These are phyloP conservation scores for Lachancea sp. DNA, from an alignment of 805 yeast species.

Conservation along the genomic window DNA sequence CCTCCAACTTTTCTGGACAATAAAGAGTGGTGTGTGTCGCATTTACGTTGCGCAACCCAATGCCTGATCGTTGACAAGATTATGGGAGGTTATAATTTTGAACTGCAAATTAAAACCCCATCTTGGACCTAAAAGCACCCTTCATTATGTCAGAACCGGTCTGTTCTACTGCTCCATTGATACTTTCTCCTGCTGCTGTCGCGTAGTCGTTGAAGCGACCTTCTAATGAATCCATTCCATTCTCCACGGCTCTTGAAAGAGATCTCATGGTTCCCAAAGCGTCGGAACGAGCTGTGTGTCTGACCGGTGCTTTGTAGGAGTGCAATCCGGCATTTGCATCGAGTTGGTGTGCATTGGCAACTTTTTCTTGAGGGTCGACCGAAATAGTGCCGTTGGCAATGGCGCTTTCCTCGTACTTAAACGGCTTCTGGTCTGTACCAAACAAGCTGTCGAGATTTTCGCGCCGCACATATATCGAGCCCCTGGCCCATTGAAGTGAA, in stretches of 20 bases:
- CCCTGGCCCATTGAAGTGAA: constrained; percentile 81
- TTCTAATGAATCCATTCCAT: constrained; percentile 48
- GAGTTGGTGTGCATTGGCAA: constrained; percentile 11
- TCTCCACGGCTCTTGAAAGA: constrained; percentile 41
- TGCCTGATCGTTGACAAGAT: too few species aligned
- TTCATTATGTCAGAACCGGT: constrained; percentile 46
- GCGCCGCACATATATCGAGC: constrained; percentile 53
- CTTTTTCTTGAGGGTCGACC: constrained; percentile 20
- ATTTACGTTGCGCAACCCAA: too few species aligned
- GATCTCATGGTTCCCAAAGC: constrained; percentile 39
- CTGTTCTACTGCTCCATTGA: constrained; percentile 46
- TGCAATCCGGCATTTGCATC: constrained; percentile 14
- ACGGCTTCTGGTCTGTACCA: constrained; percentile 63
- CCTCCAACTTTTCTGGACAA: too few species aligned
- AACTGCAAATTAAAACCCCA: constrained; percentile 45
- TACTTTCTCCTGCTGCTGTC: constrained; percentile 43
- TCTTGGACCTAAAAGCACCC: constrained; percentile 46
- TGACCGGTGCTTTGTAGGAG: constrained; percentile 44
- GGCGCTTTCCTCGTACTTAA: constrained; percentile 53
- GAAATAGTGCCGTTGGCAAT: constrained; percentile 43
- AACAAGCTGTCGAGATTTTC: constrained; percentile 60
- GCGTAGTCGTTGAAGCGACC: constrained; percentile 55
- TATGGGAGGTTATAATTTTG: too few species aligned
- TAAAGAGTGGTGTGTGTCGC: too few species aligned
- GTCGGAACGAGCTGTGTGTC: constrained; percentile 32